phyloP scores from a whole-genome alignment of 2,329 filamentous ascomycete genomes.

The Pseudocercospora cruenta region DNA sequence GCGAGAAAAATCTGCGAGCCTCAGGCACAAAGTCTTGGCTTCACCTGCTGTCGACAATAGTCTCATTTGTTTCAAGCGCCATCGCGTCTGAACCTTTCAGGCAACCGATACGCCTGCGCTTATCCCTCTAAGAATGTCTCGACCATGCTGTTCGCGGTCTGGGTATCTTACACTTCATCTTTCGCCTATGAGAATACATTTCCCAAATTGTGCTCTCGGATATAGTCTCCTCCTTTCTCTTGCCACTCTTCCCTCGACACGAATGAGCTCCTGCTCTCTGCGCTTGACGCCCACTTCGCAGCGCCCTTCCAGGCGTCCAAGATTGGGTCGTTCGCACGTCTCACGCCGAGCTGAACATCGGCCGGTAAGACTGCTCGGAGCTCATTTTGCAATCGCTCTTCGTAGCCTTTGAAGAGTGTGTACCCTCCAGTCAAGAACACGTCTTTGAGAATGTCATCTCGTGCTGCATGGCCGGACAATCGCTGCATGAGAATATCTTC shows the following conservation, averaged over 20 bases:
- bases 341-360: constrained; percentile 67
- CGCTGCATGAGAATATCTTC: constrained; percentile 87
- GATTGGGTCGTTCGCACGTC: constrained; percentile 74
- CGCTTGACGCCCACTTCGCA: constrained; percentile 74
- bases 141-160: background rate
- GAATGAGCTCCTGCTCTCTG: constrained; percentile 63
- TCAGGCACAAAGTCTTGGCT: too few relatives aligned
- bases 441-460: constrained; percentile 75
- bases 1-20: too few relatives aligned
- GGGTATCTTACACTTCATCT: background rate
- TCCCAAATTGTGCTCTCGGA: constrained; percentile 65
- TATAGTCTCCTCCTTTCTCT: constrained; percentile 91
- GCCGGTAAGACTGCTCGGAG: constrained; percentile 73
- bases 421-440: constrained; percentile 96
- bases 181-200: constrained; percentile 39
- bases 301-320: constrained; percentile 94
- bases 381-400: constrained; percentile 75
- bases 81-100: too few relatives aligned
- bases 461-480: constrained; percentile 59
- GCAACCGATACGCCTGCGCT: too few relatives aligned
- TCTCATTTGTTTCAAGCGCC: too few relatives aligned
- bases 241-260: constrained; percentile 81
- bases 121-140: too few relatives aligned
- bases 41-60: too few relatives aligned
- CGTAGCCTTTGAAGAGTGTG: constrained; percentile 82